These are phyloP conservation scores for Croton laevigatus DNA, from an alignment of 441 rosid species.

Conservation along the genomic window DNA sequence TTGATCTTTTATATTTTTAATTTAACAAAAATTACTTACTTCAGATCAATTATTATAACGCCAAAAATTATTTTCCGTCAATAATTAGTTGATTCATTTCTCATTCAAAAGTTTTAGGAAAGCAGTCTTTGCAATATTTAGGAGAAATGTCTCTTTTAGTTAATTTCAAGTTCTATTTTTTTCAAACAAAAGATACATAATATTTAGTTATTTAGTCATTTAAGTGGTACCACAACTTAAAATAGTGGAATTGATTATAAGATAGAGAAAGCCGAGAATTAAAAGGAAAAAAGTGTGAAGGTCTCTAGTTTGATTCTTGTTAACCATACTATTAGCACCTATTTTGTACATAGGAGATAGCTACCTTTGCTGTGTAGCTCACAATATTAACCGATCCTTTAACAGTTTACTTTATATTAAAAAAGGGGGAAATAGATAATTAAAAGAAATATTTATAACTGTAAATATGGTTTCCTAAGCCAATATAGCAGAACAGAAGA, in stretches of 20 bases:
- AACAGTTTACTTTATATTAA: no score
- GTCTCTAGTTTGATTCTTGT: no score
- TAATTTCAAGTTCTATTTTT: neutral
- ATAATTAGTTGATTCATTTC: conserved; percentile 21
- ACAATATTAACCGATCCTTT: no score
- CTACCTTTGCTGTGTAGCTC: no score
- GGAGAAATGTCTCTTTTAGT: conserved; percentile 45
- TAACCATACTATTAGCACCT: no score
- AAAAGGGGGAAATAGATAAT: no score
- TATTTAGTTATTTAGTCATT: conserved; percentile 22
- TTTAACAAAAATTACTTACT: no score
- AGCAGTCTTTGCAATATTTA: conserved; percentile 29
- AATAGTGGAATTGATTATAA: conserved; percentile 5
- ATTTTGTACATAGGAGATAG: no score
- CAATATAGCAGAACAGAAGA: conserved; percentile 26
- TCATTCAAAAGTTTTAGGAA: conserved; percentile 33
- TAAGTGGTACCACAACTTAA: conserved; percentile 39
- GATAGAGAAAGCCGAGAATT: neutral
- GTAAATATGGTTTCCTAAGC: conserved; percentile 15
- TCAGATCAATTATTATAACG: no score
- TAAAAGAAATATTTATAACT: no score
- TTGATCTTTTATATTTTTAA: neutral
- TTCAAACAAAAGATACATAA: neutral
- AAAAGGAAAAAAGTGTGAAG: neutral
- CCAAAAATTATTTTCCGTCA: neutral